phyloP scores from a whole-genome alignment of 495 filamentous ascomycete genomes.

The Lichenothelia convexa region DNA sequence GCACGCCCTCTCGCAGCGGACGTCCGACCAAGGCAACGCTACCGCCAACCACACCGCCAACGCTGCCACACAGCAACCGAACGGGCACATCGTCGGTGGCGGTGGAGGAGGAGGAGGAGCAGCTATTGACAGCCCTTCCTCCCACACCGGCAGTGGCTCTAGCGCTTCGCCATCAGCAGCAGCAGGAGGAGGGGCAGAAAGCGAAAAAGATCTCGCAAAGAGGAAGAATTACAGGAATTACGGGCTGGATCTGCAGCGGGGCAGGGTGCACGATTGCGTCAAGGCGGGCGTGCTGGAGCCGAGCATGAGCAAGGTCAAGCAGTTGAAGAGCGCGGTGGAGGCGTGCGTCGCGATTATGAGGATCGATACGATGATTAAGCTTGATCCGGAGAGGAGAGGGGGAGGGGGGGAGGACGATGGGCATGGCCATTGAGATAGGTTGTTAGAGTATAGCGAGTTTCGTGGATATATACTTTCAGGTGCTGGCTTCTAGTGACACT shows the following conservation, averaged over 20 bases:
- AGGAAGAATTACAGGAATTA: constrained; percentile 98
- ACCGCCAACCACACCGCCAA: constrained; percentile 34
- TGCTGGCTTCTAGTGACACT: too few species aligned
- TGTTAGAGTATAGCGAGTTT: too few species aligned
- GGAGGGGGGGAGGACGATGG: constrained; percentile 61
- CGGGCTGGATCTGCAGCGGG: constrained; percentile 75
- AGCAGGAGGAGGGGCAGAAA: constrained; percentile 45
- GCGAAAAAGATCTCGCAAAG: constrained; percentile 72
- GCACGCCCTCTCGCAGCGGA: constrained; percentile 84
- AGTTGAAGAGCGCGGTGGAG: constrained; percentile 96
- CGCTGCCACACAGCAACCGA: constrained; percentile 1
- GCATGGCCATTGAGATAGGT: too few species aligned
- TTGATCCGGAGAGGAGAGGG: constrained; percentile 74
- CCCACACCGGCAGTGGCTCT: neutral
- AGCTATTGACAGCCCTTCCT: neutral
- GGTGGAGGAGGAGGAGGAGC: neutral
- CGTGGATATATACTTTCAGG: too few species aligned
- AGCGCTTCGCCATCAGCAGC: neutral
- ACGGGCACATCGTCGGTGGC: neutral
- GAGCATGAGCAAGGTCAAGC: constrained; percentile 94
- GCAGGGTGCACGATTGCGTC: constrained; percentile 79
- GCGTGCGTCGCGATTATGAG: constrained; percentile 99
- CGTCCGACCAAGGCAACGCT: too few species aligned
- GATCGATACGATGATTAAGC: constrained; percentile 96
- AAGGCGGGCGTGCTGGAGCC: constrained; percentile 94